These are phyloP conservation scores for Aspergillus oerlinghausenensis DNA, from an alignment of 2,329 filamentous ascomycete genomes.

Conservation along the genomic window DNA sequence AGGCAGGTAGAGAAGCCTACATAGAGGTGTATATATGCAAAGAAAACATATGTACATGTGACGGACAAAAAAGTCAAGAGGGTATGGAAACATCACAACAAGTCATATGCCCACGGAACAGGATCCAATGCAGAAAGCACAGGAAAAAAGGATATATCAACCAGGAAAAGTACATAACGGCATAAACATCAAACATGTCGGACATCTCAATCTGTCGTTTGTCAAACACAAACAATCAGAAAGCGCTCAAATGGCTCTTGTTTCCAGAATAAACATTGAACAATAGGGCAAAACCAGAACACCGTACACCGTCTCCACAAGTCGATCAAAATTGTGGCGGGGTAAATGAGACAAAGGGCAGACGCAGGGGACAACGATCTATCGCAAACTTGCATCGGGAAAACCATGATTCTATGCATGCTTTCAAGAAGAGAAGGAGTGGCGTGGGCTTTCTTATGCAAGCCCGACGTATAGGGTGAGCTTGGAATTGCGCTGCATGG, in stretches of 20 bases:
- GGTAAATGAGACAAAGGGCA: slow-evolving; percentile 2
- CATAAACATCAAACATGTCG: slow-evolving; percentile 25
- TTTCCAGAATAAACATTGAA: slow-evolving; percentile 7
- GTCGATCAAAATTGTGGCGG: slow-evolving; percentile 6
- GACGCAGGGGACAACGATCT: slow-evolving; percentile 11
- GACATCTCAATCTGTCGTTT: slow-evolving; percentile 32
- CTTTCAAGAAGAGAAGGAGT: slow-evolving; percentile 1
- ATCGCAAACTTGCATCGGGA: slow-evolving; percentile 9
- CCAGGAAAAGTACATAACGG: slow-evolving; percentile 25
- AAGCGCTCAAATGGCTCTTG: slow-evolving; percentile 22
- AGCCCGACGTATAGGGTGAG: slow-evolving; percentile 65
- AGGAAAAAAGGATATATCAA: slow-evolving; percentile 5
- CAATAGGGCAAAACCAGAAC: slow-evolving; percentile 13
- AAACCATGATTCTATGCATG: slow-evolving; percentile 17
- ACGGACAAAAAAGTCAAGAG: slow-evolving; percentile 17
- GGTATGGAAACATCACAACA: slow-evolving; percentile 17
- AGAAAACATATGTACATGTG: slow-evolving; percentile 31
- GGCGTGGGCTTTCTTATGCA: slow-evolving; percentile 18
- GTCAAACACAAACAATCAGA: slow-evolving; percentile 20
- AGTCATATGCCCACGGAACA: slow-evolving; percentile 11
- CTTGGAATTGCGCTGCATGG: slow-evolving; percentile 81
- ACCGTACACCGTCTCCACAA: slow-evolving; percentile 11
- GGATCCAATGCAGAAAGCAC: slow-evolving; percentile 3
- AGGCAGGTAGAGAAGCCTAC: slow-evolving; percentile 6
- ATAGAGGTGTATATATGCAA: slow-evolving; percentile 22